Conservation (phyloP, 129 eudicot species). For the Flaveria ramosissima region DNA sequence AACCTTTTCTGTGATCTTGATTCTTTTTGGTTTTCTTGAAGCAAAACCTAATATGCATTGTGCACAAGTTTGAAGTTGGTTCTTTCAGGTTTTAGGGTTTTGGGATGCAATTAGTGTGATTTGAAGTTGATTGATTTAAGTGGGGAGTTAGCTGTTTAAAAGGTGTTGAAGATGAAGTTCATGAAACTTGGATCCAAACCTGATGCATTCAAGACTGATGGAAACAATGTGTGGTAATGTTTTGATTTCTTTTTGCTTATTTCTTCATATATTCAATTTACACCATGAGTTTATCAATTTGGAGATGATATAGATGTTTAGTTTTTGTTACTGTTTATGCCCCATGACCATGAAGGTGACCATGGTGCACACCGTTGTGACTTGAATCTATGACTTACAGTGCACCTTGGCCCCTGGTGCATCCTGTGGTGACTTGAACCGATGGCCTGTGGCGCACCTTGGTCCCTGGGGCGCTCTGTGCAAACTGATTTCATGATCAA, state of each 20-base stretch:
- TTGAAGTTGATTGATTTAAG: conserved; percentile 33
- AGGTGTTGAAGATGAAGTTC: conserved; percentile 75
- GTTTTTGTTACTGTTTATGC: not conserved
- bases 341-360: not conserved
- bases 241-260: conserved; percentile 23
- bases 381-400: not conserved
- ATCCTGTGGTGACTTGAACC: too few relatives aligned
- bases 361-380: not conserved
- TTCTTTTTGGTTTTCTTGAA: conserved; percentile 38
- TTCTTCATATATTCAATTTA: not conserved
- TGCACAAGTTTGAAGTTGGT: conserved; percentile 41
- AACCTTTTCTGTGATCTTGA: conserved; percentile 55
- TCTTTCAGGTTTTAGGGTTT: conserved; percentile 29
- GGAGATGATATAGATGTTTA: not conserved
- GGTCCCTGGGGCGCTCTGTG: not conserved
- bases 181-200: conserved; percentile 99
- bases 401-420: not conserved
- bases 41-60: conserved; percentile 26
- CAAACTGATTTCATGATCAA: not conserved
- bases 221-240: conserved; percentile 68
- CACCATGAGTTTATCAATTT: not conserved
- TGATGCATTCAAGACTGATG: conserved; percentile 82
- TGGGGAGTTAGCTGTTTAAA: conserved; percentile 9
- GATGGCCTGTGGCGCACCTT: not conserved
- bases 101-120: conserved; percentile 19